phyloP scores from a whole-genome alignment of 768 basidiomycete genomes.

The Leccinellum rugosiceps region DNA sequence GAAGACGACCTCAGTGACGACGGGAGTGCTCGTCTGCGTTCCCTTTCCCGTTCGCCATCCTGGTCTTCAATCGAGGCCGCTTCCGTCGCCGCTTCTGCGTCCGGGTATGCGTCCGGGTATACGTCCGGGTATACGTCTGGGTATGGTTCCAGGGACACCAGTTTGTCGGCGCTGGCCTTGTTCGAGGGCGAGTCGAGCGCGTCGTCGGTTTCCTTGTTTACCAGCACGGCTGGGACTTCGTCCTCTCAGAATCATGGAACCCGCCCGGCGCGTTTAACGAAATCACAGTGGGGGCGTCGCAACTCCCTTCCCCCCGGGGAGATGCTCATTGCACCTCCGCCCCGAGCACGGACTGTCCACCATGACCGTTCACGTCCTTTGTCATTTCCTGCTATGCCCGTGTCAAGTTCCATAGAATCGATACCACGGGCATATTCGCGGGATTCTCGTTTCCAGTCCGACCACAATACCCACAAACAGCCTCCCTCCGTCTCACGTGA shows the following conservation, averaged over 20 bases:
- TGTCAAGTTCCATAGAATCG: neutral
- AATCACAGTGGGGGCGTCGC: conserved; percentile 6
- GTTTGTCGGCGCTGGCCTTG: conserved; percentile 3
- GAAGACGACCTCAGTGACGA: neutral
- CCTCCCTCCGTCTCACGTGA: conserved; percentile 24
- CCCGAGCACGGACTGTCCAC: conserved; percentile 22
- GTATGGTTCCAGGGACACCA: conserved; percentile 14
- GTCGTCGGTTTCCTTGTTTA: conserved; percentile 20
- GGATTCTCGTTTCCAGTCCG: conserved; percentile 4
- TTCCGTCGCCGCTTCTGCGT: conserved; percentile 9
- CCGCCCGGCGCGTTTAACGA: conserved; percentile 13
- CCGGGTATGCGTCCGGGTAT: neutral
- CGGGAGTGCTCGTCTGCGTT: neutral
- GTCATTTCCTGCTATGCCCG: conserved; percentile 1
- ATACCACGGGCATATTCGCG: conserved; percentile 13
- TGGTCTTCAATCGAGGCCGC: conserved; percentile 11
- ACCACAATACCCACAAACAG: conserved; percentile 11
- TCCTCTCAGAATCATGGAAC: conserved; percentile 20
- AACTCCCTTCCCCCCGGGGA: conserved; percentile 4
- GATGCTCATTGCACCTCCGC: conserved; percentile 8
- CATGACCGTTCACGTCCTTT: conserved; percentile 16
- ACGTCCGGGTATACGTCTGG: conserved; percentile 4
- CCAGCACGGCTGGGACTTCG: conserved; percentile 7
- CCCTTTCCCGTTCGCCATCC: conserved; percentile 14
- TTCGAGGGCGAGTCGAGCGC: conserved; percentile 18